Percentiles rank a stretch among this genome's conserved stretches.
Conservation (phyloP, 257 asterid species). For the Buddleja alternifolia region DNA sequence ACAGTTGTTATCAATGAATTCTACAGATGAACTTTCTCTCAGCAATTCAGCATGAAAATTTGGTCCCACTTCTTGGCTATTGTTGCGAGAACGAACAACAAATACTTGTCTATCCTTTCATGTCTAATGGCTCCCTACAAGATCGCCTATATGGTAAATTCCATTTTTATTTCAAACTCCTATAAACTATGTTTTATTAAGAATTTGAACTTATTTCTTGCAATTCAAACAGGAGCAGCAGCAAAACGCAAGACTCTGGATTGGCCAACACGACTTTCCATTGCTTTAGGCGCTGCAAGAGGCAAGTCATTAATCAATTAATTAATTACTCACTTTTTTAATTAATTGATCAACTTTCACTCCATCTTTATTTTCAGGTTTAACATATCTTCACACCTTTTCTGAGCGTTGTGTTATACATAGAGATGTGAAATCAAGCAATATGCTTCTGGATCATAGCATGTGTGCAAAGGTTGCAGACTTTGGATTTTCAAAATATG, state of each 20-base stretch:
- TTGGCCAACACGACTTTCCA: conserved; percentile 89
- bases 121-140: conserved; percentile 91
- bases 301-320: conserved; percentile 51
- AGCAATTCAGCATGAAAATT: conserved; percentile 72
- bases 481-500: conserved; percentile 86
- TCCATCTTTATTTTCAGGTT: conserved; percentile 48
- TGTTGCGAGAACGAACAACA: conserved; percentile 95
- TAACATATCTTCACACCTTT: conserved; percentile 78
- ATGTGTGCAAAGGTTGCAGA: conserved; percentile 93
- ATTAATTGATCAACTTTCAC: not conserved
- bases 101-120: conserved; percentile 88
- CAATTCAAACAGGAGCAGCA: conserved; percentile 68
- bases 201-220: conserved; percentile 22
- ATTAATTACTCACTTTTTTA: too few species aligned
- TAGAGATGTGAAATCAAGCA: conserved; percentile 93
- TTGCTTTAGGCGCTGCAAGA: conserved; percentile 92
- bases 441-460: conserved; percentile 87
- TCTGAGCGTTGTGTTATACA: conserved; percentile 81
- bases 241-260: conserved; percentile 81
- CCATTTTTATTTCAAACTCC: conserved; percentile 2
- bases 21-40: conserved; percentile 44
- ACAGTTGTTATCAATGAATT: too few species aligned
- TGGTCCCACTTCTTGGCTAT: conserved; percentile 81
- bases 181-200: conserved; percentile 17
- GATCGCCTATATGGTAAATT: conserved; percentile 83